A percentile compares a stretch with the other conserved stretches of the same genome.
Conservation (phyloP, 1,284 basidiomycete genomes). For the Puccinia coronata region DNA sequence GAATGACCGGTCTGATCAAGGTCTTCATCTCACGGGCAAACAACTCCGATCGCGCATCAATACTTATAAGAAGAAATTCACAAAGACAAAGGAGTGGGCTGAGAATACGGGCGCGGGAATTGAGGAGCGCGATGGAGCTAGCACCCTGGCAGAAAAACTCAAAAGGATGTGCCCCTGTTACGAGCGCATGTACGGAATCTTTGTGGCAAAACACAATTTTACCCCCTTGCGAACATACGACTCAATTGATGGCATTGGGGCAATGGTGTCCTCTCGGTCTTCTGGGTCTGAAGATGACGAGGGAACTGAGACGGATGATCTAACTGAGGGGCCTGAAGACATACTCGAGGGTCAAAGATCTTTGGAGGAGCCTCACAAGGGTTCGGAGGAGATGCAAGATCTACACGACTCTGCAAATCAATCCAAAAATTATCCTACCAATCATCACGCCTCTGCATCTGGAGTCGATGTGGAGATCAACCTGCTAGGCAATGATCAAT, state of each 20-base stretch:
- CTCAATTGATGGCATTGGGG: neutral
- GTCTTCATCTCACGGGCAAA: neutral
- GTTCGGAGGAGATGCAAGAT: no score
- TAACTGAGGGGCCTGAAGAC: no score
- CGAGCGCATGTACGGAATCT: neutral
- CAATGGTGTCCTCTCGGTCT: no score
- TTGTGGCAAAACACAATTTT: neutral
- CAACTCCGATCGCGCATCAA: neutral
- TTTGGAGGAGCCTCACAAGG: no score
- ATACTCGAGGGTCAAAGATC: no score
- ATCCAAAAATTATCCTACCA: no score
- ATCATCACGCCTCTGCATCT: no score
- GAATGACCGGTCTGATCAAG: neutral
- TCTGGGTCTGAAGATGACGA: neutral
- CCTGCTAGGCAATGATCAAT: no score
- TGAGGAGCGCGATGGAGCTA: neutral
- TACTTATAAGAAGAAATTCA: neutral
- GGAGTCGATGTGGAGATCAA: no score
- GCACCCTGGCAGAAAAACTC: neutral
- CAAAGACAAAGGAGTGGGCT: neutral
- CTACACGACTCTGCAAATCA: no score
- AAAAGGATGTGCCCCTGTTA: neutral
- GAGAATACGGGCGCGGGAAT: conserved; percentile 4
- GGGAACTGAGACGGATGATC: neutral
- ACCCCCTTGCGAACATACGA: neutral